A percentile compares a stretch with the other conserved stretches of the same genome.
Evolutionary conservation across 352 stramenopile genomes (phyloP).

Genomic region (Globisporangium cylindrosporum): DNA sequence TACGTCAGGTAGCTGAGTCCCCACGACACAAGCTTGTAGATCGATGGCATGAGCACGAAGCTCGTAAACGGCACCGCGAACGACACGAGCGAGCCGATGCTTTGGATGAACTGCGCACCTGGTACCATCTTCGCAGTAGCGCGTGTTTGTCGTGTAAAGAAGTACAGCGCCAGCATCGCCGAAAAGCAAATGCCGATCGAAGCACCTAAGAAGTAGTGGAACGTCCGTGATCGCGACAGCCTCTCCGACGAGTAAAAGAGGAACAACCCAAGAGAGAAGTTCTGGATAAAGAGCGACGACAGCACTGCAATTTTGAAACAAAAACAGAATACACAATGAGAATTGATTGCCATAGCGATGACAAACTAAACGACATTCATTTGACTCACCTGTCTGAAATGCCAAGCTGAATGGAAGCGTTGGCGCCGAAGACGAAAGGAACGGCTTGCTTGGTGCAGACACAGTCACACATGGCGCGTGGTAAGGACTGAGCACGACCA

Average conservation of each 20-base stretch:
- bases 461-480: conserved; percentile 80
- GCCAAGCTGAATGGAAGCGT: conserved; percentile 46
- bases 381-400: conserved; percentile 69
- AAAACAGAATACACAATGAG: background rate
- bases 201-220: conserved; percentile 77
- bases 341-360: background rate
- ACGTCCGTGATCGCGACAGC: conserved; percentile 66
- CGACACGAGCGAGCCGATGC: conserved; percentile 60
- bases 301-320: conserved; percentile 32
- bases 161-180: conserved; percentile 69
- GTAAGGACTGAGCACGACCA: conserved; percentile 72
- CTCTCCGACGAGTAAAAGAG: conserved; percentile 67
- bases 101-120: conserved; percentile 65
- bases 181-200: conserved; percentile 75
- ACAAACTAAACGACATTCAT: background rate
- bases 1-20: conserved; percentile 52
- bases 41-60: conserved; percentile 71
- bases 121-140: conserved; percentile 69
- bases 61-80: conserved; percentile 73
- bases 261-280: conserved; percentile 66
- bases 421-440: conserved; percentile 47
- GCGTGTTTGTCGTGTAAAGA: conserved; percentile 75
- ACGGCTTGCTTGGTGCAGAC: conserved; percentile 43
- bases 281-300: conserved; percentile 69
- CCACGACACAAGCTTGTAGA: conserved; percentile 67